Evolutionary conservation across 441 rosid species (phyloP).

Genomic region (Eruca vesicaria): DNA sequence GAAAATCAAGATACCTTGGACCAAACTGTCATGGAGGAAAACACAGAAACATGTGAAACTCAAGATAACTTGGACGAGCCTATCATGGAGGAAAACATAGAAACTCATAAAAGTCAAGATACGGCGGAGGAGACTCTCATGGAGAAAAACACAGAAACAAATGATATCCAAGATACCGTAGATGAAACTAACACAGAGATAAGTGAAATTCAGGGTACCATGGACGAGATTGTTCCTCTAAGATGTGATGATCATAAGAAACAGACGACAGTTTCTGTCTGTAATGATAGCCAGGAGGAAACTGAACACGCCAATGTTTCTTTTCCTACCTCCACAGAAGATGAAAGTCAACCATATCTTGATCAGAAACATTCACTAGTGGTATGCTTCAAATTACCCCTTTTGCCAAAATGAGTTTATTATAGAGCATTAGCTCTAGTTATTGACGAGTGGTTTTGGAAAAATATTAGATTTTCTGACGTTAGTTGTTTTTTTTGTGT

Average conservation of each 20-base stretch:
- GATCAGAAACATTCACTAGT: slow-evolving; percentile 5
- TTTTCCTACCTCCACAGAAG: slow-evolving; percentile 4
- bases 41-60: slow-evolving; percentile 11
- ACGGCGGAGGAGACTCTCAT: not conserved
- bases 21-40: slow-evolving; percentile 12
- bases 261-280: slow-evolving; percentile 16
- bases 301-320: slow-evolving; percentile 20
- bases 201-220: slow-evolving; percentile 32
- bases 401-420: not conserved
- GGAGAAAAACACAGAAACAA: slow-evolving; percentile 14
- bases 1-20: slow-evolving; percentile 25
- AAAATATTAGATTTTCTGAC: not conserved
- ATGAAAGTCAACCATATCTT: slow-evolving; percentile 2
- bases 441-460: not conserved
- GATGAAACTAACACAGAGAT: slow-evolving; percentile 29
- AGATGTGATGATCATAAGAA: slow-evolving; percentile 20
- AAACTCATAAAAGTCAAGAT: slow-evolving; percentile 27
- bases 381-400: slow-evolving; percentile 14
- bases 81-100: not conserved
- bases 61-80: slow-evolving; percentile 36
- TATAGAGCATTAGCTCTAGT: not conserved
- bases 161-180: slow-evolving; percentile 32
- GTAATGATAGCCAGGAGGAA: slow-evolving; percentile 22
- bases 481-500: not conserved
- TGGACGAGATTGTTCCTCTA: slow-evolving; percentile 27